These are phyloP conservation scores for Chiua virens DNA, from an alignment of 768 basidiomycete species.

Conservation along the genomic window DNA sequence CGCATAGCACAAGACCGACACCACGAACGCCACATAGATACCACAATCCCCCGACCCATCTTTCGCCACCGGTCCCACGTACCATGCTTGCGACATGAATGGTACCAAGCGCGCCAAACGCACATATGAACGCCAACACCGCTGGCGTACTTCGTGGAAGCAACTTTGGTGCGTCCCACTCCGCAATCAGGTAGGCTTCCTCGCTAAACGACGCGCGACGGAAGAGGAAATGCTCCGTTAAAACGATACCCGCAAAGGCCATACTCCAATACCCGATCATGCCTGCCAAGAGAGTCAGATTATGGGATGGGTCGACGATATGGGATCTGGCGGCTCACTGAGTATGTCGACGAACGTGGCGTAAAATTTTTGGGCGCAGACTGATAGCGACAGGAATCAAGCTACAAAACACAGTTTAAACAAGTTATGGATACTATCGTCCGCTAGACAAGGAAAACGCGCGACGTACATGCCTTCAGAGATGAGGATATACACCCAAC, in stretches of 20 bases:
- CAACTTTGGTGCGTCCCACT: slow-evolving; percentile 35
- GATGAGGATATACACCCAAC: slow-evolving; percentile 47
- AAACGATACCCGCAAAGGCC: slow-evolving; percentile 37
- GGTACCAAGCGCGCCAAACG: slow-evolving; percentile 41
- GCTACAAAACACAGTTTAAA: slow-evolving; percentile 20
- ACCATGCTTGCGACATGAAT: slow-evolving; percentile 56
- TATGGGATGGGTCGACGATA: slow-evolving; percentile 4
- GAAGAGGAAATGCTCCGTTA: slow-evolving; percentile 46
- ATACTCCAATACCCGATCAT: slow-evolving; percentile 48
- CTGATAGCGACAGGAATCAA: slow-evolving; percentile 47
- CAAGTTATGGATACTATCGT: background rate
- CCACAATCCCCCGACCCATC: slow-evolving; percentile 49
- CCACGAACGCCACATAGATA: slow-evolving; percentile 39
- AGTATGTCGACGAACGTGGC: slow-evolving; percentile 43
- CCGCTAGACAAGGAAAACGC: background rate
- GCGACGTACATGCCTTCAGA: slow-evolving; percentile 43
- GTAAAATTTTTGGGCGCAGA: slow-evolving; percentile 48
- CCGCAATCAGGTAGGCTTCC: slow-evolving; percentile 34
- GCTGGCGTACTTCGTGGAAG: slow-evolving; percentile 46
- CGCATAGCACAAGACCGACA: slow-evolving; percentile 32
- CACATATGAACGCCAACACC: slow-evolving; percentile 38
- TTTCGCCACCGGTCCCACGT: slow-evolving; percentile 47
- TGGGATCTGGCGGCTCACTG: slow-evolving; percentile 20
- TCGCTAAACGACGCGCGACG: slow-evolving; percentile 35
- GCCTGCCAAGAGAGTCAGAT: slow-evolving; percentile 21